These are phyloP conservation scores for Kokia cookei DNA, from an alignment of 441 rosid species.

Conservation along the genomic window DNA sequence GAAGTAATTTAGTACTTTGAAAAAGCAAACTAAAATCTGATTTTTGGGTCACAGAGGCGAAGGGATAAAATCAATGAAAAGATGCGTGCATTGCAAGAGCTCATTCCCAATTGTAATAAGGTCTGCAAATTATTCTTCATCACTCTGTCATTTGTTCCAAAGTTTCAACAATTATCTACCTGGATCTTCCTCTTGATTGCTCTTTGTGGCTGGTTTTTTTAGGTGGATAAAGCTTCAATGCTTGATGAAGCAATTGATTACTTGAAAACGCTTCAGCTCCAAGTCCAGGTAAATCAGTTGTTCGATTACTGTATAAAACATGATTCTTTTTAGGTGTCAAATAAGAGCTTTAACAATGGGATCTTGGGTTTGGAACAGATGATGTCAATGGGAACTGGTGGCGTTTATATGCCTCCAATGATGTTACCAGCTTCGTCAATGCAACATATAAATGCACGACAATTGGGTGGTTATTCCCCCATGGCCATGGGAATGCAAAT, in stretches of 20 bases:
- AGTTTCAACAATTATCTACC: not conserved
- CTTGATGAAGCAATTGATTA: constrained; percentile 52
- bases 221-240: constrained; percentile 45
- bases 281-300: constrained; percentile 33
- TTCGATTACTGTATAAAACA: not conserved
- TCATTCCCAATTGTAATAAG: constrained; percentile 54
- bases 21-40: not conserved
- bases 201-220: constrained; percentile 3
- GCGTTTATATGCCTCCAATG: constrained; percentile 25
- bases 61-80: constrained; percentile 39
- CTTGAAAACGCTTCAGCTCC: constrained; percentile 45
- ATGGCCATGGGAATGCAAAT: constrained; percentile 28
- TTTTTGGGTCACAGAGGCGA: constrained; percentile 28
- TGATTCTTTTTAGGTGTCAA: not conserved
- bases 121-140: constrained; percentile 9
- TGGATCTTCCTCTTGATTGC: not conserved
- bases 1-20: not conserved
- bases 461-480: constrained; percentile 23
- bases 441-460: constrained; percentile 27
- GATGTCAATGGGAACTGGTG: constrained; percentile 41
- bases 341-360: not conserved
- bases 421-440: constrained; percentile 29
- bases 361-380: constrained; percentile 24
- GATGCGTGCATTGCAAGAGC: constrained; percentile 42
- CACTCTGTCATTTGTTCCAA: not conserved